Evolutionary conservation across 345 rosid genomes (phyloP).

Genomic region (Melaleuca quinquenervia): DNA sequence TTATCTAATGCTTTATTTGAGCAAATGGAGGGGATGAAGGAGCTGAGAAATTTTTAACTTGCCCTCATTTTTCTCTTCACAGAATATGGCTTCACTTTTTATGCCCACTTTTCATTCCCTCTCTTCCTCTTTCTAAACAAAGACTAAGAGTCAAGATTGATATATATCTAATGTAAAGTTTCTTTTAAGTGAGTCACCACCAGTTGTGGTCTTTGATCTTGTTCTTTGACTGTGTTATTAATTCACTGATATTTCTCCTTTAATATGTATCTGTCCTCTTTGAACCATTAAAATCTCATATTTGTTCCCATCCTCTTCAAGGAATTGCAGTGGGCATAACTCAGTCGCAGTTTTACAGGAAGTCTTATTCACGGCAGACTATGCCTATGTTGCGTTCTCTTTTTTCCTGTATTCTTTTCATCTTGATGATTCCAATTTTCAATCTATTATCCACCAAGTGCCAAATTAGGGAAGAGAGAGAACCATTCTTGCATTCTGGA

Average conservation of each 20-base stretch:
- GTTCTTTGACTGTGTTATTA: not conserved
- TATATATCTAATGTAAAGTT: not conserved
- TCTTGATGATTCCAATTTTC: not conserved
- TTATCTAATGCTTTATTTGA: not conserved
- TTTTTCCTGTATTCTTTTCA: not conserved
- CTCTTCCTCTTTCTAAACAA: not conserved
- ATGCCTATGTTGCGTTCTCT: not conserved
- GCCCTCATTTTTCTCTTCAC: not conserved
- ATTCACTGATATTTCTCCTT: not conserved
- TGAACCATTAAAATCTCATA: not conserved
- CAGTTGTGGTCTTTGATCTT: not conserved
- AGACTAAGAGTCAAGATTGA: not conserved
- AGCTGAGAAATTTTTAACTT: not conserved
- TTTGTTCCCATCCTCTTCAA: not conserved
- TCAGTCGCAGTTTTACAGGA: not conserved
- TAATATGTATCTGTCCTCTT: not conserved
- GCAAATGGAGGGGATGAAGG: not conserved
- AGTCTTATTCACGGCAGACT: not conserved
- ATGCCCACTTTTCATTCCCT: not conserved
- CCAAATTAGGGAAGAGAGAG: not conserved
- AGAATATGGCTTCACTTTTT: not conserved
- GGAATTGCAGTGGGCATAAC: not conserved
- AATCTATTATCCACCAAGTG: not conserved
- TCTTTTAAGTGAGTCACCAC: not conserved
- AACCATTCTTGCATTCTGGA: not conserved